Evolutionary conservation across 2,329 filamentous ascomycete species (phyloP).

Genomic region (Chlorencoelia australis): DNA sequence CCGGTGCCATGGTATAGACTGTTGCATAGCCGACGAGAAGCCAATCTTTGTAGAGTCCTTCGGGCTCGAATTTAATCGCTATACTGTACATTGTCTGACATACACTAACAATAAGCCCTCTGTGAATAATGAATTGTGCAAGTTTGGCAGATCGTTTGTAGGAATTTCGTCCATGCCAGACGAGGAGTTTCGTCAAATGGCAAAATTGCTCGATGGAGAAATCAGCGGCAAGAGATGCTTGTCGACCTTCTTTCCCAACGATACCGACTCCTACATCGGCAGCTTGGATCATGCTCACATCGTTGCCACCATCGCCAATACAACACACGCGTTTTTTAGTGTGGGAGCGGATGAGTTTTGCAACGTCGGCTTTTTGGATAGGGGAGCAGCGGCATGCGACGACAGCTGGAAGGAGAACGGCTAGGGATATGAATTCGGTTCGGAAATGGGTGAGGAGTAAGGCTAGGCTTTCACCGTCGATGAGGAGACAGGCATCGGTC

Average conservation of each 20-base stretch:
- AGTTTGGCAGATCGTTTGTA: constrained; percentile 96
- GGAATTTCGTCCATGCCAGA: constrained; percentile 96
- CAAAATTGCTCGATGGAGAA: constrained; percentile 95
- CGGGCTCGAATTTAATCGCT: constrained; percentile 82
- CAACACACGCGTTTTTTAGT: constrained; percentile 95
- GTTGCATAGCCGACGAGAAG: constrained; percentile 94
- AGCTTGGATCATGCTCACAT: constrained; percentile 98
- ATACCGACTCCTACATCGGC: constrained; percentile 97
- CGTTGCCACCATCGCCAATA: constrained; percentile 96
- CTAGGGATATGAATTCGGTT: constrained; percentile 75
- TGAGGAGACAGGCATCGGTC: constrained; percentile 76
- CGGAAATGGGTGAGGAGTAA: constrained; percentile 77
- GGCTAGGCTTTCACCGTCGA: constrained; percentile 84
- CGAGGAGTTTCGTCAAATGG: constrained; percentile 90
- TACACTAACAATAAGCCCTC: constrained; percentile 87
- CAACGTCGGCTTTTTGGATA: constrained; percentile 92
- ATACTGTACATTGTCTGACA: constrained; percentile 98
- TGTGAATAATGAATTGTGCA: constrained; percentile 95
- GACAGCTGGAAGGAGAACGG: constrained; percentile 80
- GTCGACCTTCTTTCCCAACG: constrained; percentile 92
- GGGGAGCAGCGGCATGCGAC: constrained; percentile 95
- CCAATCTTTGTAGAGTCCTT: constrained; percentile 94
- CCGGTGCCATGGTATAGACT: constrained; percentile 85
- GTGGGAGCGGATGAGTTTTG: constrained; percentile 77
- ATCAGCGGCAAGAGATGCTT: constrained; percentile 89